Base-by-base conservation (phyloP, 331 rosid species). In the Erythrophleum ivorense region DNA sequence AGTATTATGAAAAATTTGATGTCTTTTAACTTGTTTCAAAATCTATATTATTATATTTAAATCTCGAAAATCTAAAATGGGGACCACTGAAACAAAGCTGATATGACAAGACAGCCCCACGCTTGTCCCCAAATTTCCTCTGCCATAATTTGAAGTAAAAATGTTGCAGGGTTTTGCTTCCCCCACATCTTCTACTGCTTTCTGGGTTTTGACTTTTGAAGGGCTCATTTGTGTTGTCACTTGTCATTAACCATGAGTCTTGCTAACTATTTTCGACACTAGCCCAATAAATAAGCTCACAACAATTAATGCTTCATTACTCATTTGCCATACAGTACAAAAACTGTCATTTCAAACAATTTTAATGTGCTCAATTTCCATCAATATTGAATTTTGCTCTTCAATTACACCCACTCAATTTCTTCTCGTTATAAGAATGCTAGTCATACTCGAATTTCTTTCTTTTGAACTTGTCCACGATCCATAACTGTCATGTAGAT, bases 61-160 rank as follows among this genome's bases (percentile, higher is more conserved):
- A 38, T 29, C 34, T 9, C 21, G 9, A 73, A 52, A 58, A 65
- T 41, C 73, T 64, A 15, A 2, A 1, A 71, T 34, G 38, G 60
- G 69, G 70, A 74, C 76, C 87, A 84, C 81, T 45, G 38, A 70
- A 57, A 14, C 68, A 53, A 52, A 83, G 75, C 12, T 85, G 89
- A 84, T 40, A 84, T 73, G 89, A 89, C 89, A 84, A 74, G 88
- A 80, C 91, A 89, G 64, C 84, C 81, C 89, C 83, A 83, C 74
- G 84, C 88, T 80, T 80, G 92, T 85, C 85, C 77, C 88, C 54
- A 5, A 60, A 24, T 54, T 49, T 14, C 11, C 54, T 50, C 55
- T 46, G 55, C 75, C 78, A 62, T 55, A 71, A 59, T 53, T 55
- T 78, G 15, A 65, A 16, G 38, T 50, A 40, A 76, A 24, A 75